Conservation (phyloP, 352 stramenopile genomes). For the Globisporangium alternatum region DNA sequence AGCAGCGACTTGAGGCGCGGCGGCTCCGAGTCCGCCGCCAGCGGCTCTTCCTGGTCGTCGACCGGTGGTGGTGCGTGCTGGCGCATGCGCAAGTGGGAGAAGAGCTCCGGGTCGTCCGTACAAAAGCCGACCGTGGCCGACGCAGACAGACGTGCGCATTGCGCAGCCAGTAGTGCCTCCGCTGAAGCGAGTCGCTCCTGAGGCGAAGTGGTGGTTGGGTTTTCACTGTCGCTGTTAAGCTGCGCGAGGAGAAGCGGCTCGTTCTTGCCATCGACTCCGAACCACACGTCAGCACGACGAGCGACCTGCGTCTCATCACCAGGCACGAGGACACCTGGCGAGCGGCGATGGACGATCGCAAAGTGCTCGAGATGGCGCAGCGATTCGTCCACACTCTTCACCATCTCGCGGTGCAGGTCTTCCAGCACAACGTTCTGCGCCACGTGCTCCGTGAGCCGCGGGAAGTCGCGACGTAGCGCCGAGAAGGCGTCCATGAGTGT, state of each 20-base stretch:
- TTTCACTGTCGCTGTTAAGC: background rate
- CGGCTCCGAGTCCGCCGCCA: background rate
- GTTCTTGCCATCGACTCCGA: constrained; percentile 1
- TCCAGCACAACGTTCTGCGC: constrained; percentile 23
- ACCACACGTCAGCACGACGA: constrained; percentile 1
- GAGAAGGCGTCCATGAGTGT: constrained; percentile 31
- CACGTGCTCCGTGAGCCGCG: constrained; percentile 16
- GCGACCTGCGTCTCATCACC: background rate
- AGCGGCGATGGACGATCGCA: constrained; percentile 25
- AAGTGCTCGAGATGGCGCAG: constrained; percentile 23
- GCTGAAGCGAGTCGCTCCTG: background rate
- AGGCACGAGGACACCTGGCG: background rate
- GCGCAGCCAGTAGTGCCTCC: background rate
- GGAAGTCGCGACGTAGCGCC: constrained; percentile 25
- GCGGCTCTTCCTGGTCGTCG: background rate
- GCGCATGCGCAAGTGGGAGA: background rate
- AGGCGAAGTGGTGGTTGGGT: background rate
- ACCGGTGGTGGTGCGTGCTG: background rate
- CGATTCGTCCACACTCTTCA: constrained; percentile 10
- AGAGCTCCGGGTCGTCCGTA: constrained; percentile 1
- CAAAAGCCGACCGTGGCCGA: constrained; percentile 5
- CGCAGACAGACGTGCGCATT: background rate
- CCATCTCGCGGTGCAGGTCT: constrained; percentile 17
- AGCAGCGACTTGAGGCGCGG: constrained; percentile 8
- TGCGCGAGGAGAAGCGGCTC: constrained; percentile 7